Evolutionary conservation across 257 asterid species (phyloP), one percentile per base, ranked within the genome.

Genomic region (Solanum pinnatisectum): DNA sequence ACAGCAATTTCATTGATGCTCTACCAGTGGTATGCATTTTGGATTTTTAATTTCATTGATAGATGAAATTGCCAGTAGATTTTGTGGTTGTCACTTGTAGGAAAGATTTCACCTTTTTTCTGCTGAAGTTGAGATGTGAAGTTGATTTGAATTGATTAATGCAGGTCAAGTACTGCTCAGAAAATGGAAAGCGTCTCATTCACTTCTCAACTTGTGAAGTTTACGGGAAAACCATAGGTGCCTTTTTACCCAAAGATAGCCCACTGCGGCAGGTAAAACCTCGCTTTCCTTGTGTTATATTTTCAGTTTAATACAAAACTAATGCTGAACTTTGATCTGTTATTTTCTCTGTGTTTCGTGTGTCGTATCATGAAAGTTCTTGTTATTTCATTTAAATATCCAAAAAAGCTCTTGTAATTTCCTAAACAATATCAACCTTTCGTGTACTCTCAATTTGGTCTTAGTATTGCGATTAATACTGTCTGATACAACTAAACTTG

Each of bases 141-240:
- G 20, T 39, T 67, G 52, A 36, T 79, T 13, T 60, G 70, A 49
- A 46, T 87, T 78, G 88, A 40, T 91, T 89, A 71, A 8, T 90
- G 87, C 88, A 96, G 98, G 98, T 96, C 22, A 96, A 96, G 91
- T 95, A 96, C 94, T 94, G 99, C 85, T 96, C 99, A 1, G 99
- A 94, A 84, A 96, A 96, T 88, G 86, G 92, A 85, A 96, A 96
- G 94, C 96, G 98, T 52, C 97, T 96, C 89, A 96, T 96, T 88
- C 99, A 96, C 91, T 96, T 96, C 84, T 96, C 99, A 36, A 96
- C 99, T 59, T 96, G 99, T 90, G 99, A 96, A 91, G 91, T 96
- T 85, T 96, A 96, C 59, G 99, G 99, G 90, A 96, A 96, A 92
- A 96, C 98, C 1, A 91, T 94, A 85, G 99, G 98, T 89, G 76